Percentiles rank a stretch among this genome's conserved stretches.
Evolutionary conservation across 106 monocot genomes (phyloP).

Genomic region (Hemerocallis citrina): DNA sequence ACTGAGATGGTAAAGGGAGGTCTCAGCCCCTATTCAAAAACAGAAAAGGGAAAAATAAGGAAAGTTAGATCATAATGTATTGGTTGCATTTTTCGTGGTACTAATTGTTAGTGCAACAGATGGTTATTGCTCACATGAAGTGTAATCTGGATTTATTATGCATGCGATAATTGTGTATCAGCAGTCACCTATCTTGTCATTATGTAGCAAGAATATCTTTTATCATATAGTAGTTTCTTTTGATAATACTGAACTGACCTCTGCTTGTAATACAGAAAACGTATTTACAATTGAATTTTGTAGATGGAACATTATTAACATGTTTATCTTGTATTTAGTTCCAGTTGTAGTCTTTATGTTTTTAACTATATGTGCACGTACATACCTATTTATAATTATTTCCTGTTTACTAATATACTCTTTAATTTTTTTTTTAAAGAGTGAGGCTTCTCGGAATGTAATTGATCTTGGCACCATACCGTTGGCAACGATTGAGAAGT

Average conservation of each 20-base stretch:
- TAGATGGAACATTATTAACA: background rate
- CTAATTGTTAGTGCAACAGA: background rate
- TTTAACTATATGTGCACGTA: background rate
- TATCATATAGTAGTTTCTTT: background rate
- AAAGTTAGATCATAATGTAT: background rate
- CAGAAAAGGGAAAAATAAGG: background rate
- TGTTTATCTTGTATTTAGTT: background rate
- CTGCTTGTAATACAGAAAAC: background rate
- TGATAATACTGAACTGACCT: background rate
- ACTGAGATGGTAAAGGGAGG: too few species aligned
- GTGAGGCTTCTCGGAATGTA: conserved; percentile 56
- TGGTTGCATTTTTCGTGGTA: background rate
- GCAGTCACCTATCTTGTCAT: too few species aligned
- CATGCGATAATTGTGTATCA: background rate
- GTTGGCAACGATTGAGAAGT: conserved; percentile 84
- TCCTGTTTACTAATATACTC: background rate
- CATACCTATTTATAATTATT: background rate
- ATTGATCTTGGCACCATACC: conserved; percentile 97
- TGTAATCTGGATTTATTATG: background rate
- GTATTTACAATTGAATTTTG: background rate
- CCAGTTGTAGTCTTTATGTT: background rate
- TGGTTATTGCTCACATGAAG: background rate
- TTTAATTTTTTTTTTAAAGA: conserved; percentile 33
- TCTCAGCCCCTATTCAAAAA: background rate
- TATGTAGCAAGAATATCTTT: background rate